phyloP scores from a whole-genome alignment of 2,329 filamentous ascomycete genomes.

The Acrodontium crateriforme region DNA sequence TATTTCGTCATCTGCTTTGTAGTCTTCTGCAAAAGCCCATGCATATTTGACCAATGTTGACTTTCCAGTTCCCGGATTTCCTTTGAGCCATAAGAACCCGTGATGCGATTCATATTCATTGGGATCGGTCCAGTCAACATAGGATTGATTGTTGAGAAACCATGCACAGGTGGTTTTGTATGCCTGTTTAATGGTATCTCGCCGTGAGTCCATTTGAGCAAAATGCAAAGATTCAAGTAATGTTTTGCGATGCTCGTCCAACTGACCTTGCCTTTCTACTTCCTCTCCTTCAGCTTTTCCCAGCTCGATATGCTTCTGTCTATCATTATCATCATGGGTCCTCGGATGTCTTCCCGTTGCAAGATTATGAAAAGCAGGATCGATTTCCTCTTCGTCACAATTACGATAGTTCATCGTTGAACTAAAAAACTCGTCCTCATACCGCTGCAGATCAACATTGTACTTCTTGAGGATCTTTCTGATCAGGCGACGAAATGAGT shows the following conservation, averaged over 20 bases:
- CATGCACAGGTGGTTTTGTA: constrained; percentile 29
- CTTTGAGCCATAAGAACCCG: constrained; percentile 26
- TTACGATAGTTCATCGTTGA: background rate
- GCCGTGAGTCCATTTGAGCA: constrained; percentile 26
- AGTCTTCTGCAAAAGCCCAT: constrained; percentile 4
- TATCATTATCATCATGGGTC: background rate
- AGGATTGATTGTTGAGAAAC: constrained; percentile 24
- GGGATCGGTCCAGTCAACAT: constrained; percentile 26
- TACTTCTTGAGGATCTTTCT: background rate
- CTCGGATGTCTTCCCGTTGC: background rate
- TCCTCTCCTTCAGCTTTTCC: background rate
- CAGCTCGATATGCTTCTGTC: background rate
- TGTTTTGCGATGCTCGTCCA: too few relatives aligned
- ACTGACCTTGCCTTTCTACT: background rate
- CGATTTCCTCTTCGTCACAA: background rate
- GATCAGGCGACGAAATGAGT: background rate
- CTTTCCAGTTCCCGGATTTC: constrained; percentile 26
- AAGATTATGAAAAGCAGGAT: background rate
- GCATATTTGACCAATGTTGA: constrained; percentile 24
- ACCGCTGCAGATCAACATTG: background rate
- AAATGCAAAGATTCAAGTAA: constrained; percentile 19
- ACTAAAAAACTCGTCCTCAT: too few relatives aligned
- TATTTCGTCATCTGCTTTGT: constrained; percentile 5
- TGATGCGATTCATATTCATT: constrained; percentile 9
- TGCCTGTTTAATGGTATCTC: constrained; percentile 24